Evolutionary conservation across 139 green algal species (phyloP).

Genomic region (Gonium pectorale): DNA sequence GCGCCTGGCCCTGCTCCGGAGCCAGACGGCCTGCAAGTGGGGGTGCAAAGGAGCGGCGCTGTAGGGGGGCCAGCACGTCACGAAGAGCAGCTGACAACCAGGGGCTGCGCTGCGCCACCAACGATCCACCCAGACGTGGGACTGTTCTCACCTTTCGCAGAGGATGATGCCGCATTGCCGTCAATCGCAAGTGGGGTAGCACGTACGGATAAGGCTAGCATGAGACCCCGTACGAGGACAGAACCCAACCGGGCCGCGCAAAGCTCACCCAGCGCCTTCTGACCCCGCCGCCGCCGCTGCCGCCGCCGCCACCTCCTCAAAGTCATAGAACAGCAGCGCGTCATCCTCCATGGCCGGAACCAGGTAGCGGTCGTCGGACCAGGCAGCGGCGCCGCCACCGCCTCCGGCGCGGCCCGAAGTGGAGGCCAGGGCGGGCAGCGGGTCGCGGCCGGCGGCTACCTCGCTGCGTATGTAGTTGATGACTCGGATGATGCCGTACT

Average conservation of each 20-base stretch:
- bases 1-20: background rate
- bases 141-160: no score
- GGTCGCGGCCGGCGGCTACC: constrained; percentile 67
- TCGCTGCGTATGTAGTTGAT: constrained; percentile 87
- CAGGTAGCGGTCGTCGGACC: constrained; percentile 75
- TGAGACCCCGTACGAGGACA: no score
- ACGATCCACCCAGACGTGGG: no score
- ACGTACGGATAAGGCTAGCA: no score
- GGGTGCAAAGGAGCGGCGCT: no score
- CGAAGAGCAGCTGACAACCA: no score
- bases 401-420: background rate
- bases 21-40: background rate
- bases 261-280: no score
- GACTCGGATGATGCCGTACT: constrained; percentile 81
- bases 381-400: constrained; percentile 22
- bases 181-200: no score
- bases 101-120: no score
- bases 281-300: constrained; percentile 14
- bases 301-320: constrained; percentile 53
- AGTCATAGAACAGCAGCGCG: constrained; percentile 85
- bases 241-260: no score
- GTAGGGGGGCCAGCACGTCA: no score
- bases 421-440: constrained; percentile 50
- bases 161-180: no score
- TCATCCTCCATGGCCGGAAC: constrained; percentile 79